Conservation (phyloP, 2,329 filamentous ascomycete genomes). For the Myrmaecium sp. region DNA sequence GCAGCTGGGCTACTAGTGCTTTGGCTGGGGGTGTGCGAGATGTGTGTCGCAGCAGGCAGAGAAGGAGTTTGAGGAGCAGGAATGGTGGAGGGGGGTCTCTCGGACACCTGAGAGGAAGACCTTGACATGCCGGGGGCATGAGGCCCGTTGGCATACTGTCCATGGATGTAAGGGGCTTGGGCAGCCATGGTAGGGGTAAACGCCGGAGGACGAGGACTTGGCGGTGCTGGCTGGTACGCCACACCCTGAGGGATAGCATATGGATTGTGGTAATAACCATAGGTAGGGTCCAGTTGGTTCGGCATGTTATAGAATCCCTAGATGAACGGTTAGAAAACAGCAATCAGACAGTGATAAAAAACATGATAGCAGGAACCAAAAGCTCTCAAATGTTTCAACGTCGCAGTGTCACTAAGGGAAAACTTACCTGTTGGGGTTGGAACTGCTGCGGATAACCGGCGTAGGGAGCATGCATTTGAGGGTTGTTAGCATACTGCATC, state of each 20-base stretch:
- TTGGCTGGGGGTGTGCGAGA: slow-evolving; percentile 36
- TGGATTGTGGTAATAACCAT: slow-evolving; percentile 30
- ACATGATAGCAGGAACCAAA: too few relatives aligned
- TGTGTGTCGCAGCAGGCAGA: slow-evolving; percentile 22
- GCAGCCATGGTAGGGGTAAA: slow-evolving; percentile 29
- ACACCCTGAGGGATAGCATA: slow-evolving; percentile 27
- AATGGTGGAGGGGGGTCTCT: slow-evolving; percentile 43
- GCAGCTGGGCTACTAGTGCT: slow-evolving; percentile 42
- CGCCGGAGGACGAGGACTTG: slow-evolving; percentile 29
- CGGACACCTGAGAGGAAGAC: slow-evolving; percentile 37
- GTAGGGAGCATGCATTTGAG: slow-evolving; percentile 43
- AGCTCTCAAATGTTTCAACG: too few relatives aligned
- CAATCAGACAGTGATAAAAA: too few relatives aligned
- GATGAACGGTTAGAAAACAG: too few relatives aligned
- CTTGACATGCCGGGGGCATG: slow-evolving; percentile 62
- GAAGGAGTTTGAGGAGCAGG: slow-evolving; percentile 42
- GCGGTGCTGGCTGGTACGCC: slow-evolving; percentile 19
- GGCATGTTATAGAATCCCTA: slow-evolving; percentile 47
- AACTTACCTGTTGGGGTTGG: too few relatives aligned
- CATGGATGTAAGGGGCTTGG: slow-evolving; percentile 31
- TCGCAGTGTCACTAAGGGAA: too few relatives aligned
- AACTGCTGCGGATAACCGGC: slow-evolving; percentile 41
- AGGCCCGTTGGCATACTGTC: slow-evolving; percentile 36
- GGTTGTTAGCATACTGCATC: slow-evolving; percentile 29
- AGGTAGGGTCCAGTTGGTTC: slow-evolving; percentile 28